Conservation (phyloP, 352 stramenopile genomes). For the Phytophthora chlamydospora region DNA sequence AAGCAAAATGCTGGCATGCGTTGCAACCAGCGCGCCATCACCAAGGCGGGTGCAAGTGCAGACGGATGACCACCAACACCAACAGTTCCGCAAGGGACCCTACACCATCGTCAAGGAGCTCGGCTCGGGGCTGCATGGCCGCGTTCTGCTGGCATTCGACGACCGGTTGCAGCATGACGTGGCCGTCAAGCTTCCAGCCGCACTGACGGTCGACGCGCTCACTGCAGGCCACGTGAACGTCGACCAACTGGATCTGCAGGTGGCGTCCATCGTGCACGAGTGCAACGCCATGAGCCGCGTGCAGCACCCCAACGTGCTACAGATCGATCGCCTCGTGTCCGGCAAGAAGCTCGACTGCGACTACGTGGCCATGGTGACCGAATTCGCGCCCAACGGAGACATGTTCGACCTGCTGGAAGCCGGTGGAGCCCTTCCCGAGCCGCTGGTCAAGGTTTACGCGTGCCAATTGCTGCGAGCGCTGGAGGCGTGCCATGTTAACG, state of each 20-base stretch:
- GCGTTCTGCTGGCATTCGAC: constrained; percentile 66
- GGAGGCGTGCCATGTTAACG: constrained; percentile 70
- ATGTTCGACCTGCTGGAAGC: constrained; percentile 86
- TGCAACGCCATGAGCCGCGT: constrained; percentile 62
- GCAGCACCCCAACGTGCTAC: constrained; percentile 63
- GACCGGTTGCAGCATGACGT: constrained; percentile 50
- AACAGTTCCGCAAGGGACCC: constrained; percentile 32
- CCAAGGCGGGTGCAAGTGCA: constrained; percentile 5
- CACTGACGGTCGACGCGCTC: constrained; percentile 31
- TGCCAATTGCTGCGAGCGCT: constrained; percentile 75
- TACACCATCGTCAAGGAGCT: constrained; percentile 68
- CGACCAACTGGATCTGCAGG: constrained; percentile 61
- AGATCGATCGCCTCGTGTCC: constrained; percentile 48
- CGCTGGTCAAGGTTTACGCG: constrained; percentile 73
- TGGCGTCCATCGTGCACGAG: constrained; percentile 68
- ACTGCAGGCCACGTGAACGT: constrained; percentile 31
- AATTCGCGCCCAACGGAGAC: constrained; percentile 81
- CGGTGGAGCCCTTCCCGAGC: constrained; percentile 64
- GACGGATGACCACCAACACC: neutral
- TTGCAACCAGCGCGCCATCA: constrained; percentile 13
- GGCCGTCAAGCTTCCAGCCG: constrained; percentile 78
- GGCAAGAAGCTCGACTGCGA: constrained; percentile 48
- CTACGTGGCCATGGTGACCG: constrained; percentile 77
- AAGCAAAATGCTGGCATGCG: constrained; percentile 35
- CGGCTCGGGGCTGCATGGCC: constrained; percentile 65